Conservation (phyloP, 345 rosid species). For the Eucalyptus lansdowneana region DNA sequence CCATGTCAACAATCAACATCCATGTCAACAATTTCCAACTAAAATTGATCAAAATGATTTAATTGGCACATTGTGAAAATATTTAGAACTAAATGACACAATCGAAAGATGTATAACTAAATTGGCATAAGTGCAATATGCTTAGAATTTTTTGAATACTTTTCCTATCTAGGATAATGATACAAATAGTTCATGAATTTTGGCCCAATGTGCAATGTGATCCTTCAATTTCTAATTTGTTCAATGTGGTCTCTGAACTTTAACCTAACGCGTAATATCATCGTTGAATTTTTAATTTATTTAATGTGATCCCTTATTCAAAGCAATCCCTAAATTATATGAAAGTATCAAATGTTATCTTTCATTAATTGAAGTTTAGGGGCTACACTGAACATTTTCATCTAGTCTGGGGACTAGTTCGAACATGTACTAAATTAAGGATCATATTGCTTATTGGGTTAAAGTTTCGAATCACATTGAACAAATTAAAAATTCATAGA, state of each 20-base stretch:
- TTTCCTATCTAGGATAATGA: background rate
- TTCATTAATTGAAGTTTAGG: background rate
- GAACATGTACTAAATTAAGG: background rate
- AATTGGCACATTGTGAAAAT: background rate
- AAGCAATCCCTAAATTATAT: background rate
- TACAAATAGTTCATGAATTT: background rate
- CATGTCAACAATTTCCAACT: background rate
- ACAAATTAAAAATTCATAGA: too few species aligned
- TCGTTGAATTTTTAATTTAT: too few species aligned
- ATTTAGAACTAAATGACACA: background rate
- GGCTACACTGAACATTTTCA: background rate
- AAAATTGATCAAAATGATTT: too few species aligned
- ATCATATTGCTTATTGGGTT: background rate
- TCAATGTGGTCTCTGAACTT: background rate
- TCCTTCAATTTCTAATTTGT: too few species aligned
- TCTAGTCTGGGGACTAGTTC: background rate
- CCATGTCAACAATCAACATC: background rate
- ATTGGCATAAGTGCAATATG: background rate
- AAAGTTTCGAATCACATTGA: background rate
- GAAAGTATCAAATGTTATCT: background rate
- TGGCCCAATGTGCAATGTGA: background rate
- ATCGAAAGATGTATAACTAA: background rate
- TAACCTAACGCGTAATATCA: too few species aligned
- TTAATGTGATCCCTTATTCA: background rate
- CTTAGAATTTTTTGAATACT: background rate